Evolutionary conservation across 2,329 filamentous ascomycete species (phyloP).

Genomic region (Aspergillus jensenii): DNA sequence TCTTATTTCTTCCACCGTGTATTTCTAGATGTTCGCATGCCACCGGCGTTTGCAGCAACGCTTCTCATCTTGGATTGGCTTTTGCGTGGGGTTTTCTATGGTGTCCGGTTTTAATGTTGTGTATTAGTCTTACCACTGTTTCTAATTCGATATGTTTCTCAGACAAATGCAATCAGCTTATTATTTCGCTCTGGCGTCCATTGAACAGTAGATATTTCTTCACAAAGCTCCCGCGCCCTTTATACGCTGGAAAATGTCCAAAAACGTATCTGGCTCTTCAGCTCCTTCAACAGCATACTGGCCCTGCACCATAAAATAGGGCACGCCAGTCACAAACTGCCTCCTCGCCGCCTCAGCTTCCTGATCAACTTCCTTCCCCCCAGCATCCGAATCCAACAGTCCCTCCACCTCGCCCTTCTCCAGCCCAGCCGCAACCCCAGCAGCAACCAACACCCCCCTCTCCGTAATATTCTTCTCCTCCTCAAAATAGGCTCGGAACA

Average conservation of each 20-base stretch:
- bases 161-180: not conserved
- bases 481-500: constrained; percentile 69
- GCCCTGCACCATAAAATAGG: constrained; percentile 72
- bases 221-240: constrained; percentile 39
- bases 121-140: not conserved
- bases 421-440: constrained; percentile 57
- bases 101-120: not conserved
- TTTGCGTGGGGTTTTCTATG: not conserved
- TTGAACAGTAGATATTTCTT: not conserved
- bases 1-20: not conserved
- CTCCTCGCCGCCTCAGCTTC: constrained; percentile 55
- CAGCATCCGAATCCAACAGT: constrained; percentile 56
- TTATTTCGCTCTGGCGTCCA: not conserved
- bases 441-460: constrained; percentile 51
- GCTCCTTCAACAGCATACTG: constrained; percentile 68
- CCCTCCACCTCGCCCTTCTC: constrained; percentile 52
- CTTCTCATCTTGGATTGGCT: constrained; percentile 4
- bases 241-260: constrained; percentile 64
- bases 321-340: constrained; percentile 66
- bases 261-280: constrained; percentile 67
- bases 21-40: constrained; percentile 19
- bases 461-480: constrained; percentile 64
- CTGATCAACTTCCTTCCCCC: constrained; percentile 57
- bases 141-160: not conserved
- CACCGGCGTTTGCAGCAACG: constrained; percentile 9